A percentile compares a stretch with the other conserved stretches of the same genome.
phyloP scores from a whole-genome alignment of 2,329 filamentous ascomycete species.

The Bipolaris bicolor region DNA sequence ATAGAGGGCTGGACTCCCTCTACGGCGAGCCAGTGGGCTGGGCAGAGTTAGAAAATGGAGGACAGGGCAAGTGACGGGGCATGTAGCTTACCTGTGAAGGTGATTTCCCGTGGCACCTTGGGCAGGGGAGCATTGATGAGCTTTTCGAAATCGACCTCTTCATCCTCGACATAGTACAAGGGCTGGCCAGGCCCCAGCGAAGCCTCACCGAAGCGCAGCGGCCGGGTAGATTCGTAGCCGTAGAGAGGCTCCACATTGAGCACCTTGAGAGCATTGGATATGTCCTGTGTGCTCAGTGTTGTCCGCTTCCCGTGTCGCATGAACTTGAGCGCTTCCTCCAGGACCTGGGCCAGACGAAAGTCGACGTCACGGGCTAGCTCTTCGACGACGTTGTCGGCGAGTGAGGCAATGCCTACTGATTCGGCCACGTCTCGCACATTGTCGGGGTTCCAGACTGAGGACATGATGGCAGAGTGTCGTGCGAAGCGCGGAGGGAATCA shows the following conservation, averaged over 20 bases:
- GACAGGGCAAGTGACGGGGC: background rate
- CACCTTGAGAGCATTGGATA: constrained; percentile 81
- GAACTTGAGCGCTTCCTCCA: constrained; percentile 92
- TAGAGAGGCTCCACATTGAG: constrained; percentile 95
- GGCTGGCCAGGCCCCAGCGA: constrained; percentile 92
- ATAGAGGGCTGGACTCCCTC: constrained; percentile 97
- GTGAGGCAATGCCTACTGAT: constrained; percentile 82
- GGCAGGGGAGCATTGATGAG: constrained; percentile 95
- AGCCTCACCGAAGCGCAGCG: constrained; percentile 90
- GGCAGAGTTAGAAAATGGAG: constrained; percentile 16
- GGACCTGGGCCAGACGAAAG: constrained; percentile 89
- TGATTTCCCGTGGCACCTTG: constrained; percentile 91
- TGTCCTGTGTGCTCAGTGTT: constrained; percentile 84
- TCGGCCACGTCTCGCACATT: constrained; percentile 96
- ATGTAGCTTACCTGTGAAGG: constrained; percentile 74
- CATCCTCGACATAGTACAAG: constrained; percentile 96
- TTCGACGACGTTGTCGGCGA: constrained; percentile 85
- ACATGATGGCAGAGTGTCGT: constrained; percentile 33
- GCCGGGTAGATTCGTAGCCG: constrained; percentile 91
- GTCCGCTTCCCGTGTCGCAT: constrained; percentile 93
- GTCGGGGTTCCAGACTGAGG: constrained; percentile 88
- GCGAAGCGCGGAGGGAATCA: constrained; percentile 17
- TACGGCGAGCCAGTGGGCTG: constrained; percentile 95
- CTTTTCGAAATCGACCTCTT: constrained; percentile 99
- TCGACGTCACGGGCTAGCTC: constrained; percentile 92